A percentile compares a stretch with the other conserved stretches of the same genome.
These are phyloP conservation scores for Centrapalus pauciflorus DNA, from an alignment of 129 eudicot genomes.

Conservation along the genomic window DNA sequence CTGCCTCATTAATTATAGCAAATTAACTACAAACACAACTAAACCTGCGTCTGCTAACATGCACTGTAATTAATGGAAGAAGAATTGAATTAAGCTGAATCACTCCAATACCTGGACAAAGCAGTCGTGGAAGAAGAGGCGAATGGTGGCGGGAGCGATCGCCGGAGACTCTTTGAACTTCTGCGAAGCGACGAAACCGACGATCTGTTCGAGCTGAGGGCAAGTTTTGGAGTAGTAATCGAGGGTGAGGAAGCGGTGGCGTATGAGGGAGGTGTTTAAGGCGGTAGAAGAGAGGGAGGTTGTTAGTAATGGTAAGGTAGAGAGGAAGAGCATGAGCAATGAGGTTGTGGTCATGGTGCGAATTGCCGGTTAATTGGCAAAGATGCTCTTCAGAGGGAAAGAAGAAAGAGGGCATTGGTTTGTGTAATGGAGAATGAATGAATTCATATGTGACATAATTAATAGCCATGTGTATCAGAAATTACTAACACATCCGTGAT, in stretches of 20 bases:
- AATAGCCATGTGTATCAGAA: too few species aligned
- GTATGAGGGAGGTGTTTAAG: slow-evolving; percentile 13
- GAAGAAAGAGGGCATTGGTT: too few species aligned
- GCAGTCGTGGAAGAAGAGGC: slow-evolving; percentile 94
- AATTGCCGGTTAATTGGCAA: too few species aligned
- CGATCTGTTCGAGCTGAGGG: slow-evolving; percentile 72
- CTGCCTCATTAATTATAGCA: background rate
- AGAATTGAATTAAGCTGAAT: background rate
- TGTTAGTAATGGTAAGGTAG: slow-evolving; percentile 1
- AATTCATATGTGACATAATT: too few species aligned
- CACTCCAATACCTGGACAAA: slow-evolving; percentile 61
- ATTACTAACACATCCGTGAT: too few species aligned
- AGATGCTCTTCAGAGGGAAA: too few species aligned
- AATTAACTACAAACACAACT: too few species aligned
- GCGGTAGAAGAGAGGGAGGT: background rate
- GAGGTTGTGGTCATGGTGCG: background rate
- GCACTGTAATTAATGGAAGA: background rate
- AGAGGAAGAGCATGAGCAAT: slow-evolving; percentile 9
- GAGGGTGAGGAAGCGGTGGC: slow-evolving; percentile 44
- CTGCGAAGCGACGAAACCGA: slow-evolving; percentile 51
- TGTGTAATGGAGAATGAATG: too few species aligned
- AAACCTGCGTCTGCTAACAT: background rate
- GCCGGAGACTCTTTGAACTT: slow-evolving; percentile 55
- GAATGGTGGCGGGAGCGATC: slow-evolving; percentile 77
- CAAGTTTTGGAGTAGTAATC: slow-evolving; percentile 73